Conservation (phyloP, 1,139 yeast species). For the Saccharomycopsis hybrid region DNA sequence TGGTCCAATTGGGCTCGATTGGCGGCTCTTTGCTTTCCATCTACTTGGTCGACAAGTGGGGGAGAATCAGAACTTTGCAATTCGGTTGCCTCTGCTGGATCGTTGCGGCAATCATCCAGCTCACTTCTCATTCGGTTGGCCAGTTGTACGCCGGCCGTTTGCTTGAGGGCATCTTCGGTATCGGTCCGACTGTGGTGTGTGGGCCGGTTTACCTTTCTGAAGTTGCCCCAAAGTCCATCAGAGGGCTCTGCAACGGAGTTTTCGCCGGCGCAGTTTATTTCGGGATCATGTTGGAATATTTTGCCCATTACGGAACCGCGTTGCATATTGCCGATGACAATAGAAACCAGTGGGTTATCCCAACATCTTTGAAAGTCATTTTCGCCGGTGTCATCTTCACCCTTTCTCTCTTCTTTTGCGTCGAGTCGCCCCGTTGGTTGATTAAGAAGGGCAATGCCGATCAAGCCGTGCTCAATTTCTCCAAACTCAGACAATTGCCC, state of each 20-base stretch:
- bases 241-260: slow-evolving; percentile 52
- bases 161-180: slow-evolving; percentile 43
- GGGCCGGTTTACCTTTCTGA: slow-evolving; percentile 52
- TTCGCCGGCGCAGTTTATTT: slow-evolving; percentile 29
- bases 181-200: slow-evolving; percentile 51
- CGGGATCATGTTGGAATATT: slow-evolving; percentile 48
- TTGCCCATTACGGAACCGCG: slow-evolving; percentile 38
- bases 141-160: slow-evolving; percentile 50
- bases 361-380: slow-evolving; percentile 30
- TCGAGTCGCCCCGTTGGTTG: slow-evolving; percentile 42
- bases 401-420: slow-evolving; percentile 30
- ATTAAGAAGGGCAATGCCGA: slow-evolving; percentile 30
- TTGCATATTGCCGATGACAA: slow-evolving; percentile 29
- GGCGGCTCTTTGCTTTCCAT: slow-evolving; percentile 50
- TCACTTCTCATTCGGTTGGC: slow-evolving; percentile 38
- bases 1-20: slow-evolving; percentile 58
- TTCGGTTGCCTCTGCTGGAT: slow-evolving; percentile 37
- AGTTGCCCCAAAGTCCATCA: slow-evolving; percentile 45
- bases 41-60: slow-evolving; percentile 46
- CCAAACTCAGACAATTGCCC: slow-evolving; percentile 42
- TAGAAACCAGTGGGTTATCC: slow-evolving; percentile 32
- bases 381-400: slow-evolving; percentile 36
- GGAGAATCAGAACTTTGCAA: slow-evolving; percentile 49
- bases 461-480: slow-evolving; percentile 25
- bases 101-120: slow-evolving; percentile 42